Percentiles rank a stretch among this genome's conserved stretches.
Conservation (phyloP, 805 yeast species). For the Ogataea ramenticola region DNA sequence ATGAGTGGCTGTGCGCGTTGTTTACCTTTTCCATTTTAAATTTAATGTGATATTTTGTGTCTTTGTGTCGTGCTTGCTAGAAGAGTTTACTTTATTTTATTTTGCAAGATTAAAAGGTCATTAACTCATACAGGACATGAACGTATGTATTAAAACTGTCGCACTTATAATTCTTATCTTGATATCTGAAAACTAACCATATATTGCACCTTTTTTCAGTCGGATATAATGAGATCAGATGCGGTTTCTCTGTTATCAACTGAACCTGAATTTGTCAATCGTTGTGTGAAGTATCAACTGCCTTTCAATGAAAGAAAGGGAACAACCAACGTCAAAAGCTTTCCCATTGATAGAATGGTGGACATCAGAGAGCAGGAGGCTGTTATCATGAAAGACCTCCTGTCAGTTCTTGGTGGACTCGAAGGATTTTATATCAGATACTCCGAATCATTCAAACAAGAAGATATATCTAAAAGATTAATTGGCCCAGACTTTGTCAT, state of each 20-base stretch:
- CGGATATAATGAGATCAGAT: constrained; percentile 2
- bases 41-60: no score
- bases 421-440: constrained; percentile 77
- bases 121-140: not conserved
- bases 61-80: no score
- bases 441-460: constrained; percentile 52
- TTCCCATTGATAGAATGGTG: constrained; percentile 38
- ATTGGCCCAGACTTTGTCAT: constrained; percentile 72
- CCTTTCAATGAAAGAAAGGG: constrained; percentile 7
- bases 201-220: constrained; percentile 3
- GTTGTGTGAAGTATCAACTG: constrained; percentile 15
- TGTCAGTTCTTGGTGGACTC: constrained; percentile 58
- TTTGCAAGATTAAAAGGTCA: no score
- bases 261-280: constrained; percentile 7
- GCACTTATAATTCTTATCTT: no score
- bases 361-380: constrained; percentile 63
- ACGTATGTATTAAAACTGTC: not conserved
- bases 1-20: no score
- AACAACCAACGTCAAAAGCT: constrained; percentile 14
- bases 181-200: not conserved
- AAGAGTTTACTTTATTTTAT: no score
- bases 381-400: constrained; percentile 59
- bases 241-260: not conserved
- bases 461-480: constrained; percentile 31
- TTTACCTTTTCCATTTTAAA: no score